Base-by-base conservation (phyloP, 495 filamentous ascomycete genomes). In the Bacidia gigantensis region DNA sequence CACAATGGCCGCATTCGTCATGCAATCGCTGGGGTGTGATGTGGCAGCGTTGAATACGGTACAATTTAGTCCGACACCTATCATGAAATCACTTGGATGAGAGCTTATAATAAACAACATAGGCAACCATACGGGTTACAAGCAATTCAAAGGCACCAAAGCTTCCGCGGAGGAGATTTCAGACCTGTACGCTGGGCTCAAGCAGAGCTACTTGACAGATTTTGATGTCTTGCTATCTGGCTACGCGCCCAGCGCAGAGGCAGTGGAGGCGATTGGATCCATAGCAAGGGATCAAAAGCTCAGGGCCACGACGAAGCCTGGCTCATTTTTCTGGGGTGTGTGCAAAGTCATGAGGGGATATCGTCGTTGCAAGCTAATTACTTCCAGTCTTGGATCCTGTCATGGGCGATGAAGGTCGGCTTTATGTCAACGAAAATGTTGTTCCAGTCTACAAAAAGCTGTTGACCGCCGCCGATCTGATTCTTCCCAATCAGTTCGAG, bases 401-500 rank as follows among this genome's bases (percentile, higher is more conserved):
- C 12, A 98, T 98, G 92, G 92, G 92, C 42, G 92, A 98, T 62
- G 84, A 94, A 60, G 93, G 87, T 29, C 78, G 77, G 35, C 70
- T 97, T 20, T 98, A 98, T 64, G 88, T 98, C 44, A 83, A 78
- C 21, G 80, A 88, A 53, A 86, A 92, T 53, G 87, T 92, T 2
- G 83, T 95, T 26, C 88, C 89, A 0, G 86, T 83, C n/a, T 98
- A 96, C 65, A 88, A 84, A 64, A 74, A 72, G 12, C 69, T 93
- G 45, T 70, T 95, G 39, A 67, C 68, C 20, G 75, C 89, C 58
- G 93, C 92, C 3, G 93, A 98, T 63, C 64, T 98, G 55, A 93
- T 97, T 48, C 66, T 96, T 20, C 92, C 92, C 14, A 98, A 98
- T 65, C 90, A 95, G 62, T 98, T 95, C 62, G 92, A 98, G 71